phyloP scores from a whole-genome alignment of 2,329 filamentous ascomycete species.

The Pseudogymnoascus sp. region DNA sequence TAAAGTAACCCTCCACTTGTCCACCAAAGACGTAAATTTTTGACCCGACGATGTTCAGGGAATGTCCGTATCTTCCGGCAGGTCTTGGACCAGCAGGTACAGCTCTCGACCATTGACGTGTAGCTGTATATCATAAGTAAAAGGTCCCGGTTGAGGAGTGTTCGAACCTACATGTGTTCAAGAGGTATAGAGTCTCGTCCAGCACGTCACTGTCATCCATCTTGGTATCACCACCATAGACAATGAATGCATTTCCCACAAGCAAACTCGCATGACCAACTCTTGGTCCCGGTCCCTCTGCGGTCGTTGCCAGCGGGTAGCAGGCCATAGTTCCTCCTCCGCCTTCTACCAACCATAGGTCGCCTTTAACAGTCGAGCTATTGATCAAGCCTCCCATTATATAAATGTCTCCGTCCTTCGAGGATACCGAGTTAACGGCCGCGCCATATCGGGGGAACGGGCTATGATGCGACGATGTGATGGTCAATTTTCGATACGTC shows the following conservation, averaged over 20 bases:
- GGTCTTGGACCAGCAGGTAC: constrained; percentile 79
- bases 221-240: constrained; percentile 97
- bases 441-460: constrained; percentile 96
- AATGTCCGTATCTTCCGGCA: constrained; percentile 88
- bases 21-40: constrained; percentile 97
- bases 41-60: constrained; percentile 89
- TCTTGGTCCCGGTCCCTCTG: constrained; percentile 87
- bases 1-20: constrained; percentile 94
- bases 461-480: constrained; percentile 70
- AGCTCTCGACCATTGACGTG: constrained; percentile 94
- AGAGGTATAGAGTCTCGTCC: constrained; percentile 89
- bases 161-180: constrained; percentile 80
- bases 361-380: constrained; percentile 89
- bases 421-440: constrained; percentile 83
- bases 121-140: constrained; percentile 44
- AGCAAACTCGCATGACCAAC: constrained; percentile 90
- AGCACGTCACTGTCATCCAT: constrained; percentile 84
- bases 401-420: constrained; percentile 95
- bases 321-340: constrained; percentile 77
- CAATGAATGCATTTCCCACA: constrained; percentile 97
- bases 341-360: constrained; percentile 95
- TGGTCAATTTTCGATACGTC: constrained; percentile 83
- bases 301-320: constrained; percentile 82
- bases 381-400: constrained; percentile 96
- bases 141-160: not conserved